A percentile compares a stretch with the other conserved stretches of the same genome.
Evolutionary conservation across 192 early-diverging fungal species (phyloP).

Genomic region (Haplosporangium gracile): DNA sequence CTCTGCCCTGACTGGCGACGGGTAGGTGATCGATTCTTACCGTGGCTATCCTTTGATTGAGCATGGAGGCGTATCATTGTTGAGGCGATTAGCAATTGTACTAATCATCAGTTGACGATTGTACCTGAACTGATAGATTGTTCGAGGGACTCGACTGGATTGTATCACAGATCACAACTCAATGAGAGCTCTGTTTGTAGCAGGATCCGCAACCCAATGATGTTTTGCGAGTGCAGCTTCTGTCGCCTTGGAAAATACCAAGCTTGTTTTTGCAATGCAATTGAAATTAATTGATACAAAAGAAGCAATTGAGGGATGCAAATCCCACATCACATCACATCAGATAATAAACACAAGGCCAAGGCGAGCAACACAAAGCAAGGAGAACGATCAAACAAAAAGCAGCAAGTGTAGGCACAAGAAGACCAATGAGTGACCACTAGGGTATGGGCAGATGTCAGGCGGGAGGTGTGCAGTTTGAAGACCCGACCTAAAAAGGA

Average conservation of each 20-base stretch:
- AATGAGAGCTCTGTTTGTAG: slow-evolving; percentile 1
- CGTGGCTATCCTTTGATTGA: too few species aligned
- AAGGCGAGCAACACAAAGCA: not conserved
- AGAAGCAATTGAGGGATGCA: not conserved
- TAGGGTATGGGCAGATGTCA: not conserved
- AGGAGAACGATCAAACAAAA: not conserved
- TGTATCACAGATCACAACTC: slow-evolving; percentile 61
- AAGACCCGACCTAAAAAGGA: slow-evolving; percentile 11
- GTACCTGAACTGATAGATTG: slow-evolving; percentile 48
- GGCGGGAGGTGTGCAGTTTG: not conserved
- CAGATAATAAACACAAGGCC: not conserved
- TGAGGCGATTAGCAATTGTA: not conserved
- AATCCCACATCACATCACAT: not conserved
- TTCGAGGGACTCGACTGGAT: slow-evolving; percentile 74
- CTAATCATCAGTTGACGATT: not conserved
- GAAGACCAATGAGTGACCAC: not conserved
- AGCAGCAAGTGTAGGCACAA: not conserved
- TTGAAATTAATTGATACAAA: not conserved
- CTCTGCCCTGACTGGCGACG: slow-evolving; percentile 76
- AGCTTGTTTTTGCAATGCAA: not conserved
- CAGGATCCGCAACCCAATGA: too few species aligned
- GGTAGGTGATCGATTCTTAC: slow-evolving; percentile 53
- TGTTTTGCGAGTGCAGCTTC: not conserved
- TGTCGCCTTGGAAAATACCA: not conserved
- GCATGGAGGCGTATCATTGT: not conserved